phyloP scores from a whole-genome alignment of 2,329 filamentous ascomycete species.

The Emmonsiellopsis sp. region DNA sequence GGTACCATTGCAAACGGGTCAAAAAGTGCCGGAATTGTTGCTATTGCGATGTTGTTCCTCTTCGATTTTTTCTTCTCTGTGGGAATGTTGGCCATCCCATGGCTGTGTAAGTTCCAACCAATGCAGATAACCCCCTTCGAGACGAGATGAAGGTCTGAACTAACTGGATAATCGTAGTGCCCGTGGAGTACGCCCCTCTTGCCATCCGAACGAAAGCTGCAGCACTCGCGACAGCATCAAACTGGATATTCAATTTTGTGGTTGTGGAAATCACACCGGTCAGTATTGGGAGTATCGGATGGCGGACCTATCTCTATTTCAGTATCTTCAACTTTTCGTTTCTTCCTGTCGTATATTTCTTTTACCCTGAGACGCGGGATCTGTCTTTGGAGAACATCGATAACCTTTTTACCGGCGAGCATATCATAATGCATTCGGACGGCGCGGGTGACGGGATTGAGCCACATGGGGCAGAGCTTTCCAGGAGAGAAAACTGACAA shows the following conservation, averaged over 20 bases:
- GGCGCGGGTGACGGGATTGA: no score
- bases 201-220: conserved; percentile 43
- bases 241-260: conserved; percentile 42
- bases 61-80: no score
- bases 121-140: no score
- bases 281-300: conserved; percentile 31
- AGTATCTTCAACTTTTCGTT: conserved; percentile 40
- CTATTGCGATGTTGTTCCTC: no score
- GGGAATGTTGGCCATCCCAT: conserved; percentile 34
- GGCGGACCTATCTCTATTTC: conserved; percentile 38
- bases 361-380: conserved; percentile 27
- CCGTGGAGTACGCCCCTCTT: conserved; percentile 39
- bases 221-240: conserved; percentile 42
- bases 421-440: conserved; percentile 23
- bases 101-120: conserved; percentile 22
- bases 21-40: no score
- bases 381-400: conserved; percentile 29
- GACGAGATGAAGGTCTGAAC: conserved; percentile 12
- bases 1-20: no score
- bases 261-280: conserved; percentile 38
- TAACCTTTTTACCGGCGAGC: conserved; percentile 26
- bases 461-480: no score
- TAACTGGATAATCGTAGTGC: conserved; percentile 17
- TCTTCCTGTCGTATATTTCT: conserved; percentile 40
- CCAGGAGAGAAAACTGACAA: no score